Conservation (phyloP, 179 eudicot species). For the Carnegiea gigantea region DNA sequence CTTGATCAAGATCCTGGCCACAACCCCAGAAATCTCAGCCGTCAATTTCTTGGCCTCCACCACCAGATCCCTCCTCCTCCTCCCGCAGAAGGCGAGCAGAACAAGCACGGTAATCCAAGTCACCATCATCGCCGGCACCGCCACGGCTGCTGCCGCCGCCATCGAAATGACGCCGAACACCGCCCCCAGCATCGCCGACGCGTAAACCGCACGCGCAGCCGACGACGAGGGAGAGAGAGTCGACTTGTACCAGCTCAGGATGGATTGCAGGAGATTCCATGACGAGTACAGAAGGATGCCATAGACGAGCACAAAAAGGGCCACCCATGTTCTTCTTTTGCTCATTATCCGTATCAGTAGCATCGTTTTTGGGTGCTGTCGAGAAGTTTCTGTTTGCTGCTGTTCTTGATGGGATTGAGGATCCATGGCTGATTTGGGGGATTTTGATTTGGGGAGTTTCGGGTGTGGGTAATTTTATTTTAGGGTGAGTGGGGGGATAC, state of each 20-base stretch:
- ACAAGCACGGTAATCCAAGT: slow-evolving; percentile 88
- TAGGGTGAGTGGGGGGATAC: neutral
- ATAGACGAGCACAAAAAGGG: slow-evolving; percentile 55
- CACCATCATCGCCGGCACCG: slow-evolving; percentile 72
- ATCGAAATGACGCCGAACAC: slow-evolving; percentile 76
- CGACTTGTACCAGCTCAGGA: slow-evolving; percentile 58
- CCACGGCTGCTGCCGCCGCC: slow-evolving; percentile 80
- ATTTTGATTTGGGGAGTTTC: neutral
- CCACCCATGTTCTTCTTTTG: slow-evolving; percentile 77
- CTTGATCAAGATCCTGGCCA: slow-evolving; percentile 60
- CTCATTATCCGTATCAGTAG: slow-evolving; percentile 51
- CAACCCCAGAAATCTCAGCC: slow-evolving; percentile 66
- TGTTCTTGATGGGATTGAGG: slow-evolving; percentile 15
- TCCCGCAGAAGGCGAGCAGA: slow-evolving; percentile 59
- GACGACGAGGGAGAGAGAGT: slow-evolving; percentile 23
- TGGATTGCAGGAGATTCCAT: slow-evolving; percentile 62
- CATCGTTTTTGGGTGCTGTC: slow-evolving; percentile 25
- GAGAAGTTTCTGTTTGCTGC: neutral
- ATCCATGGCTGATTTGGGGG: slow-evolving; percentile 3
- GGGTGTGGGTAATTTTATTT: neutral
- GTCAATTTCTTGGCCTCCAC: slow-evolving; percentile 83
- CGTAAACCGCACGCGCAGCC: slow-evolving; percentile 54
- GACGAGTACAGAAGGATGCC: slow-evolving; percentile 56
- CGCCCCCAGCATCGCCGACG: slow-evolving; percentile 57
- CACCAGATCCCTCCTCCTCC: slow-evolving; percentile 50